phyloP scores from a whole-genome alignment of 495 filamentous ascomycete genomes.

The Penicillium cosmopolitanum region DNA sequence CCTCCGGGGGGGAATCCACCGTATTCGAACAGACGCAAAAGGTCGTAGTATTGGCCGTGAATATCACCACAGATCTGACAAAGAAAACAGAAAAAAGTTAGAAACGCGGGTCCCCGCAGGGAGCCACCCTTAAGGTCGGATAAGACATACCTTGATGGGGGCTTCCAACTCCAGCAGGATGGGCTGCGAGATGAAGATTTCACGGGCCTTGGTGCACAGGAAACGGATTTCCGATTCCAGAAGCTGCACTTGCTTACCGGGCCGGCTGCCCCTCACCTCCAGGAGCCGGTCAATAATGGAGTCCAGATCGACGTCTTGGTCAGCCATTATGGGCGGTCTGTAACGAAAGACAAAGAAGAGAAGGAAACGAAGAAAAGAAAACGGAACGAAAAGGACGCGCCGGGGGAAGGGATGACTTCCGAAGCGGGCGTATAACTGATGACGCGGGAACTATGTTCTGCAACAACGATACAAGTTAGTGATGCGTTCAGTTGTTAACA shows the following conservation, averaged over 20 bases:
- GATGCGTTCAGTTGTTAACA: conserved; percentile 15
- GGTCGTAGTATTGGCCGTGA: conserved; percentile 98
- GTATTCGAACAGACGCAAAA: conserved; percentile 97
- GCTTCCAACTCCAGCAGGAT: conserved; percentile 97
- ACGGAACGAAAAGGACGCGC: conserved; percentile 32
- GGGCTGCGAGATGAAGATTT: conserved; percentile 99
- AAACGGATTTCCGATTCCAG: conserved; percentile 96
- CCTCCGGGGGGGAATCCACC: conserved; percentile 96
- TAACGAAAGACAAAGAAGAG: conserved; percentile 33
- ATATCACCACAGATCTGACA: conserved; percentile 98
- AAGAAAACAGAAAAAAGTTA: conserved; percentile 1
- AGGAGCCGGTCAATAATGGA: conserved; percentile 98
- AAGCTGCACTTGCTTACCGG: conserved; percentile 97
- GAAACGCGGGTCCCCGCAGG: not conserved
- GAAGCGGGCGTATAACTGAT: conserved; percentile 40
- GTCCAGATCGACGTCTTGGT: conserved; percentile 97
- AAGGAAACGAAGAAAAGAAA: conserved; percentile 33
- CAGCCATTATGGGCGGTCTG: conserved; percentile 74
- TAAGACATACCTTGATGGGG: conserved; percentile 86
- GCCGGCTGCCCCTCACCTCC: conserved; percentile 96
- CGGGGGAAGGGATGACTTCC: conserved; percentile 38
- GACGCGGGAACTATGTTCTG: conserved; percentile 47
- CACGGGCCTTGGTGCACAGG: conserved; percentile 97
- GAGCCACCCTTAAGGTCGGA: not conserved
- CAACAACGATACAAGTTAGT: conserved; percentile 22